These are phyloP conservation scores for Ceratobasidium sp. DNA, from an alignment of 1,284 basidiomycete species.

Conservation along the genomic window DNA sequence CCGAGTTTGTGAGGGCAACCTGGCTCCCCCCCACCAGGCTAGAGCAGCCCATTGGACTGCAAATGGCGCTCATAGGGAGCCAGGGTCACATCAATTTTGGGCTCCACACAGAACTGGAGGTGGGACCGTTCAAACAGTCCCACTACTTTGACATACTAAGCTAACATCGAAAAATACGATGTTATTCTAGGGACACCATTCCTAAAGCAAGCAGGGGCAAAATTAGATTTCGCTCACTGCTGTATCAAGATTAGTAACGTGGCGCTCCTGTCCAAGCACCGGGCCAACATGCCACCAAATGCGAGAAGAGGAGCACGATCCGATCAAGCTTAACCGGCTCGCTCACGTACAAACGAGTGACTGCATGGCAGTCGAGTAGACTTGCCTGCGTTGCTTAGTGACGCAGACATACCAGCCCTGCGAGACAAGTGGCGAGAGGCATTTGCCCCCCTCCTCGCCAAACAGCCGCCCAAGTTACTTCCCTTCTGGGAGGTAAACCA, in stretches of 20 bases:
- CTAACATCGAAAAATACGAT: constrained; percentile 57
- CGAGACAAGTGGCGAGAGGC: not conserved
- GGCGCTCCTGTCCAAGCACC: not conserved
- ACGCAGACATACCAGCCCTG: not conserved
- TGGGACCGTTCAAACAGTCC: constrained; percentile 53
- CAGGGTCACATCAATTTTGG: constrained; percentile 14
- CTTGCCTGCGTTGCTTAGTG: not conserved
- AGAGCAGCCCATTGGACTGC: no score
- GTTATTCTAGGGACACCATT: constrained; percentile 55
- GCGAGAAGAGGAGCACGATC: not conserved
- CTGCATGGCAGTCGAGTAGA: not conserved
- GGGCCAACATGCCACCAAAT: not conserved
- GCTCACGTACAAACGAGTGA: not conserved
- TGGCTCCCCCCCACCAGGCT: no score
- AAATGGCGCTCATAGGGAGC: constrained; percentile 1
- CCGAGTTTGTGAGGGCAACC: no score
- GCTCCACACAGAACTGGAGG: not conserved
- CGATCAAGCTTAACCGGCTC: not conserved
- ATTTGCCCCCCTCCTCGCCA: not conserved
- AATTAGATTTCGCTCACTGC: not conserved
- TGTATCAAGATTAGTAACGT: not conserved
- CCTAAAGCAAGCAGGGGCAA: constrained; percentile 50
- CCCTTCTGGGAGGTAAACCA: constrained; percentile 40
- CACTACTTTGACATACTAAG: constrained; percentile 55
- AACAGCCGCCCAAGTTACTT: not conserved